These are phyloP conservation scores for Sarocladium oryzae DNA, from an alignment of 2,329 filamentous ascomycete genomes.

Conservation along the genomic window DNA sequence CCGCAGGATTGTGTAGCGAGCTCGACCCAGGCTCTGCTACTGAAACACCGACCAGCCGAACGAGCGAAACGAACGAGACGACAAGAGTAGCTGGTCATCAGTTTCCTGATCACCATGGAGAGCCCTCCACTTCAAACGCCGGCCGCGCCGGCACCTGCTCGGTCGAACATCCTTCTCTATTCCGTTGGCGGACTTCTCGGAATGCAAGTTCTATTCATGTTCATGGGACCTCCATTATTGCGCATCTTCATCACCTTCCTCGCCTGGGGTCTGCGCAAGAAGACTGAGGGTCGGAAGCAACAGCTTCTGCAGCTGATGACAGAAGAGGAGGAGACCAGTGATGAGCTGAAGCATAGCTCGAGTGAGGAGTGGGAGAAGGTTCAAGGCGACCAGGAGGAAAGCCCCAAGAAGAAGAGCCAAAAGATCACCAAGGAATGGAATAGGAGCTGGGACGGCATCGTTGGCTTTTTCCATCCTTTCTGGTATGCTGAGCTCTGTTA, in stretches of 20 bases:
- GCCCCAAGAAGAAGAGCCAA: too few species aligned
- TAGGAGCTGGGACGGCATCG: constrained; percentile 68
- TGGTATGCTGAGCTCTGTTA: too few species aligned
- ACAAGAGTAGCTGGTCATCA: too few species aligned
- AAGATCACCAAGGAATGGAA: constrained; percentile 31
- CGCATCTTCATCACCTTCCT: constrained; percentile 21
- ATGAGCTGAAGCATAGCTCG: constrained; percentile 25
- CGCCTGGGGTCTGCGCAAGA: constrained; percentile 57
- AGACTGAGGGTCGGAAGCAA: constrained; percentile 55
- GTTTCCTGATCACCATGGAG: background rate
- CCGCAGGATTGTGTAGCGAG: background rate
- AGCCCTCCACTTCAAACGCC: background rate
- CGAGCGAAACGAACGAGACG: background rate
- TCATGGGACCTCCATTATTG: constrained; percentile 25
- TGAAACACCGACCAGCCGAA: background rate
- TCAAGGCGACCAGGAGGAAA: constrained; percentile 39
- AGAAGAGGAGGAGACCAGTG: constrained; percentile 31
- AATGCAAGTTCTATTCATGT: constrained; percentile 14
- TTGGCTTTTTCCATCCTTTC: constrained; percentile 97
- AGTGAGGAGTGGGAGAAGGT: constrained; percentile 69
- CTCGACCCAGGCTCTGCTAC: background rate
- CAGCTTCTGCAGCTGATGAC: constrained; percentile 48
- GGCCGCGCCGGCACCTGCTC: background rate
- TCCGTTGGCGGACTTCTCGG: constrained; percentile 4
- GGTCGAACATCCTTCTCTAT: background rate